Base-by-base conservation (phyloP, 108 stramenopile species). In the Heterococcus sp. region DNA sequence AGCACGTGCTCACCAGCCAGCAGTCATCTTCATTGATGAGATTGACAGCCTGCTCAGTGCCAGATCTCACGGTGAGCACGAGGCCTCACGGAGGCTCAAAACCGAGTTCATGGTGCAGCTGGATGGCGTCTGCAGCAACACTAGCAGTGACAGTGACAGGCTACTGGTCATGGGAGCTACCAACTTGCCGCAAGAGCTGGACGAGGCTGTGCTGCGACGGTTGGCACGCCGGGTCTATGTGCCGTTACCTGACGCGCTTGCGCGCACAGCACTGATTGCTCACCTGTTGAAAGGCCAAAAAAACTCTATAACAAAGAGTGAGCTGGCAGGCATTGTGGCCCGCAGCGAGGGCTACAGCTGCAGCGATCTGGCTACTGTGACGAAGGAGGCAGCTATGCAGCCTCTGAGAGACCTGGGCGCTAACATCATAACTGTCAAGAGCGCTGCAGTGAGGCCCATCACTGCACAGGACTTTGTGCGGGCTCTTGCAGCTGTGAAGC, bases 81-180 rank as follows among this genome's bases (percentile, higher is more conserved):
- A 97, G 74, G 91, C 93, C 2, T 77, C 92, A 26, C 84, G 97
- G 64, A 88, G 95, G 30, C 94, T 99, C 77, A 97, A 97, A 88
- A 98, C 97, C 0, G 98, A 99, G 83, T 98, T 99, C 87, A 86
- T 99, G n/a, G 97, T 99, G 5, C 98, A 99, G 89, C 96, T 99
- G 96, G 95, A 97, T 84, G 97, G 71, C n/a, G 71, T 29, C 8
- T 72, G 79, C 90, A 31, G 65, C 91, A 36, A 46, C 84, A 28
- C 39, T 28, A n/a, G n/a, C n/a, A 65, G 71, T 27, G 86, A 46
- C 8, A 37, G 40, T 0, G 86, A 74, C 3, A 73, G 88, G 8
- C 73, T 93, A 14, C 27, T 92, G 2, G 89, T 94, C 31, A 74
- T 97, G 27, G 96, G 90, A 32, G 94, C 98, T 14, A 96, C 95